These are phyloP conservation scores for Penicillium occitanis DNA, from an alignment of 2,329 filamentous ascomycete genomes.

Conservation along the genomic window DNA sequence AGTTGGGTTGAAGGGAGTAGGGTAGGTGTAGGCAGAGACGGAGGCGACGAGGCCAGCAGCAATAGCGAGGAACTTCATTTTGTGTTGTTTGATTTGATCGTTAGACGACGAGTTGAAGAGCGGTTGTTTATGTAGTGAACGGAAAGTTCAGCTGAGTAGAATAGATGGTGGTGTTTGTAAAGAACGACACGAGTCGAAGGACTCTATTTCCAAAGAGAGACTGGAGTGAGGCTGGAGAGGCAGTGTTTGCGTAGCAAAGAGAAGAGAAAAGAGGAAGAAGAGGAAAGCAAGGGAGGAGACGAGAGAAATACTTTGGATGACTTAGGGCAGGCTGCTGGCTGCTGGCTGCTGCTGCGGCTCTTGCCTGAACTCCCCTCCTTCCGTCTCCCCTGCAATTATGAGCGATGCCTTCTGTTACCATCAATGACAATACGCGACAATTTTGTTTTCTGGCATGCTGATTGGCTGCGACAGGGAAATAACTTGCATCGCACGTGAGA, in stretches of 20 bases:
- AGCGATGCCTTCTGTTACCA: background rate
- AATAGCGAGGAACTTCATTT: conserved; percentile 42
- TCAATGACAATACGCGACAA: background rate
- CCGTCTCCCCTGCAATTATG: background rate
- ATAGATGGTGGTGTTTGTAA: conserved; percentile 12
- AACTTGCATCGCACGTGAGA: conserved; percentile 3
- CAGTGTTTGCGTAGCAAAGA: background rate
- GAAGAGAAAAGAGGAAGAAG: background rate
- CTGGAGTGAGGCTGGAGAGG: conserved; percentile 19
- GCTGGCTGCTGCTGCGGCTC: background rate
- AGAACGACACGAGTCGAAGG: conserved; percentile 21
- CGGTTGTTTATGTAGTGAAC: background rate
- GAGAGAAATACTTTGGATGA: conserved; percentile 7
- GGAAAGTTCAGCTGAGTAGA: background rate
- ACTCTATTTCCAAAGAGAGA: conserved; percentile 18
- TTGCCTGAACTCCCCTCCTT: background rate
- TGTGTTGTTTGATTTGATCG: conserved; percentile 22
- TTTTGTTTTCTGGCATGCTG: background rate
- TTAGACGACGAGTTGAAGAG: background rate
- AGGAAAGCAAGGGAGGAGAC: conserved; percentile 1
- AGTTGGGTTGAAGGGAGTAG: conserved; percentile 32
- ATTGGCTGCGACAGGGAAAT: background rate
- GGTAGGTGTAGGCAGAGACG: conserved; percentile 37
- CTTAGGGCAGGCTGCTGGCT: background rate
- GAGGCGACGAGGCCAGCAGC: conserved; percentile 42